Evolutionary conservation across 176 grass and related monocot species (phyloP), one percentile per base, ranked within the genome.

Genomic region (Echinochloa phyllopogon): DNA sequence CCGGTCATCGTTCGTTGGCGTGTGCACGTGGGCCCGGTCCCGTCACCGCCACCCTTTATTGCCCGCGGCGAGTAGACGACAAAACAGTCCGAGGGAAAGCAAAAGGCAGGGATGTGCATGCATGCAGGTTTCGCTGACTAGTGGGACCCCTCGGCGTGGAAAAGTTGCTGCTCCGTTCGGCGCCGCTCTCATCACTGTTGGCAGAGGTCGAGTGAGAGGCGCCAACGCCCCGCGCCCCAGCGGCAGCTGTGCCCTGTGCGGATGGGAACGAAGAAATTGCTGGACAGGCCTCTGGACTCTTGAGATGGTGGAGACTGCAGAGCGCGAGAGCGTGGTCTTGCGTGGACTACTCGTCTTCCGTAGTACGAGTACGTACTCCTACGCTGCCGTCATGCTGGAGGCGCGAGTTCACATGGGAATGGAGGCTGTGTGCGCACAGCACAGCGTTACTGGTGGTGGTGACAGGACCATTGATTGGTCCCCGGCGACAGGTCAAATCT

Each of bases 401-500:
- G 24, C 36, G 69, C 13, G 69, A 16, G 74, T 29, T 83, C 63
- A 39, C 72, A 48, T 33, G 60, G 29, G 71, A 53, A 65, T 69
- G 78, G 60, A 29, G 62, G 3, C 25, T 41, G 57, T 25, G 43
- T 20, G 23, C 9, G 72, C 38, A 60, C 29, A 6, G 20, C 20
- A 56, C 25, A 10, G 24, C 18, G 41, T 20, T 11, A 33, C 36
- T 40, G 8, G 17, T 27, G 58, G 6, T n/a, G 33, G 49, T 5
- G 16, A 17, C 6, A 41, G 21, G 20, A 42, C 74, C 29, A 21
- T n/a, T 37, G n/a, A 38, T 42, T 11, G 65, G 40, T 6, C 56
- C 86, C 83, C 85, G 70, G 72, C 65, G 73, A 76, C 69, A 72
- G 78, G 88, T 86, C 79, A 60, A 72, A 69, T 86, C 86, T 24